Evolutionary conservation across 345 rosid species (phyloP), one percentile per base, ranked within the genome.

Genomic region (Gossypium anomalum): DNA sequence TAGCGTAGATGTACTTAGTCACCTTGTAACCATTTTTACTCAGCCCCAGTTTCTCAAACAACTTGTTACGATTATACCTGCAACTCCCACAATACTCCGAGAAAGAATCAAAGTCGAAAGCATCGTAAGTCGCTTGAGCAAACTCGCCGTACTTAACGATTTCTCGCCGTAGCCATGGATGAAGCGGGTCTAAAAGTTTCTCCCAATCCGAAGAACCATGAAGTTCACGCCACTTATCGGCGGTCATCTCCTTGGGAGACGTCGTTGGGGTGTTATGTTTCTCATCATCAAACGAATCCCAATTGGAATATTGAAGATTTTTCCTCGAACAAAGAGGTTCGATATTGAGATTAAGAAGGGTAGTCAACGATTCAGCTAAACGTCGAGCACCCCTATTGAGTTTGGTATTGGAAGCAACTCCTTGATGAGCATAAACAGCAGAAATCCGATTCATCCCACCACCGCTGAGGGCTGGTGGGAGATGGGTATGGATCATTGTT

Each of bases 121-220:
- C 83, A 12, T 85, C 87, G 9, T 84, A 87, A 1, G 85, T 79
- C 1, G 86, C 87, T 59, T 82, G 78, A 0, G 84, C 83, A 0
- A 87, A 81, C 14, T 87, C 86, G 11, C 89, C 85, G 23, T 87
- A 87, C 64, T 82, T 81, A 75, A 81, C 62, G n/a, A 87, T 81
- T 57, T 84, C 85, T 14, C 49, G 78, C 20, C 85, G 83, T 19
- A 84, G 89, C 64, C 66, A 70, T n/a, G 89, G 80, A 58, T 85
- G 75, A 16, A 87, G 78, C 0, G 91, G 89, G 74, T 84, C 80
- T 34, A 87, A 77, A 7, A 82, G 80, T 29, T 58, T 14, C 8
- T 72, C 55, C 90, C 88, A 87, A 17, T 83, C 78, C 41, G 2
- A 23, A 0, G 63, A 69, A 16, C 85, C 86, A 8, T 83, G 82